These are phyloP conservation scores for Malus fusca DNA, from an alignment of 306 rosid genomes.

Conservation along the genomic window DNA sequence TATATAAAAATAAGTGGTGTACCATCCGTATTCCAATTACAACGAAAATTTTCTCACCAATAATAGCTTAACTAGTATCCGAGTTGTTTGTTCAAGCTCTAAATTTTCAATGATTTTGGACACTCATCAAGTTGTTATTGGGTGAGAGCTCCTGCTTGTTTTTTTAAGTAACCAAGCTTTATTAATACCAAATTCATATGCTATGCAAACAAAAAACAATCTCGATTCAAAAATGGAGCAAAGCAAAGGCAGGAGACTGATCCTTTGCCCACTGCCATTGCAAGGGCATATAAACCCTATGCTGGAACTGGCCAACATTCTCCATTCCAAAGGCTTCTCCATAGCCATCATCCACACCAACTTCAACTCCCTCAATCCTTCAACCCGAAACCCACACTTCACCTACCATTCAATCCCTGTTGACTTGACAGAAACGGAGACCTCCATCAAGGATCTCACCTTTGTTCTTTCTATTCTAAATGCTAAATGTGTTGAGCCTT, in stretches of 20 bases:
- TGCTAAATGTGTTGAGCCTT: slow-evolving; percentile 9
- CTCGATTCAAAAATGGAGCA: slow-evolving; percentile 1
- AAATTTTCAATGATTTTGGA: too few species aligned
- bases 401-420: slow-evolving; percentile 6
- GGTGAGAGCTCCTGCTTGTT: too few species aligned
- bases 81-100: too few species aligned
- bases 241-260: slow-evolving; percentile 25
- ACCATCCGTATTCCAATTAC: too few species aligned
- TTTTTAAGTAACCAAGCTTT: too few species aligned
- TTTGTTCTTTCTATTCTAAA: neutral
- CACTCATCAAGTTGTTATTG: too few species aligned
- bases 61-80: too few species aligned
- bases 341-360: slow-evolving; percentile 36
- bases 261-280: slow-evolving; percentile 38
- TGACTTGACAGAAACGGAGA: neutral
- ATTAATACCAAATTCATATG: too few species aligned
- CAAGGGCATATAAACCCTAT: slow-evolving; percentile 56
- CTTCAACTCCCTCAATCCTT: slow-evolving; percentile 45
- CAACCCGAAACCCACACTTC: slow-evolving; percentile 19
- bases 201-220: too few species aligned
- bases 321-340: slow-evolving; percentile 42
- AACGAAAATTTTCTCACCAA: too few species aligned
- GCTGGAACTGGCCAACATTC: slow-evolving; percentile 44
- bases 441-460: neutral
- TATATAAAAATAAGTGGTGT: too few species aligned